These are phyloP conservation scores for Astragalus membranaceus DNA, from an alignment of 306 rosid species.

Conservation along the genomic window DNA sequence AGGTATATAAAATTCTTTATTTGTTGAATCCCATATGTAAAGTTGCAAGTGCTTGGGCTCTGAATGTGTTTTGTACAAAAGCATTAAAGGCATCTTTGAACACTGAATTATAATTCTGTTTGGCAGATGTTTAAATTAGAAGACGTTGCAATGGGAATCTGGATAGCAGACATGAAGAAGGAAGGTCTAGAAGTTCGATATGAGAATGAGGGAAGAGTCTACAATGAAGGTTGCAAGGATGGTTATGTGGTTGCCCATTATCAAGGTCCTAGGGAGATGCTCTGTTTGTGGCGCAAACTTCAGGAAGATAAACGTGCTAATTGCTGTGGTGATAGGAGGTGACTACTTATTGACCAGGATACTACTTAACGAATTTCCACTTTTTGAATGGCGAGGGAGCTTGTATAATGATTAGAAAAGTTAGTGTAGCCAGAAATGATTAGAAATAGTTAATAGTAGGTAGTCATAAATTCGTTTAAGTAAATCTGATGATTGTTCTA, in stretches of 20 bases:
- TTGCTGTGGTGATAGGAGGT: conserved; percentile 66
- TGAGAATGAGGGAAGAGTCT: conserved; percentile 57
- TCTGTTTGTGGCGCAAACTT: conserved; percentile 93
- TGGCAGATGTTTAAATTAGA: conserved; percentile 94
- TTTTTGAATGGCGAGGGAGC: conserved; percentile 5
- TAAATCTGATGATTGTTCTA: conserved; percentile 10
- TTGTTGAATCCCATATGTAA: background rate
- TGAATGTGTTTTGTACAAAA: background rate
- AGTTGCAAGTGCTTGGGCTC: background rate
- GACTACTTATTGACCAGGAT: conserved; percentile 23
- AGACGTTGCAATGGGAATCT: conserved; percentile 99
- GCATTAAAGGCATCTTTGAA: background rate
- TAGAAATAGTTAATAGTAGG: conserved; percentile 25
- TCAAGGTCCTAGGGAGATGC: conserved; percentile 96
- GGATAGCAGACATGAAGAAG: conserved; percentile 83
- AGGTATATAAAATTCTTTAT: conserved; percentile 40
- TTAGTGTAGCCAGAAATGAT: conserved; percentile 12
- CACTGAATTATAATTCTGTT: conserved; percentile 18
- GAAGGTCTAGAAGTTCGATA: conserved; percentile 60
- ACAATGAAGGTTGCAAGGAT: conserved; percentile 75
- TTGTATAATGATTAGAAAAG: conserved; percentile 28
- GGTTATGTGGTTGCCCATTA: conserved; percentile 94
- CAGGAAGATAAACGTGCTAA: conserved; percentile 54
- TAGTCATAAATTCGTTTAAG: conserved; percentile 12
- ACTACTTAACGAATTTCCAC: conserved; percentile 16